A percentile compares a stretch with the other conserved stretches of the same genome.
These are phyloP conservation scores for Juglanconis sp. DNA, from an alignment of 2,329 filamentous ascomycete genomes.

Conservation along the genomic window DNA sequence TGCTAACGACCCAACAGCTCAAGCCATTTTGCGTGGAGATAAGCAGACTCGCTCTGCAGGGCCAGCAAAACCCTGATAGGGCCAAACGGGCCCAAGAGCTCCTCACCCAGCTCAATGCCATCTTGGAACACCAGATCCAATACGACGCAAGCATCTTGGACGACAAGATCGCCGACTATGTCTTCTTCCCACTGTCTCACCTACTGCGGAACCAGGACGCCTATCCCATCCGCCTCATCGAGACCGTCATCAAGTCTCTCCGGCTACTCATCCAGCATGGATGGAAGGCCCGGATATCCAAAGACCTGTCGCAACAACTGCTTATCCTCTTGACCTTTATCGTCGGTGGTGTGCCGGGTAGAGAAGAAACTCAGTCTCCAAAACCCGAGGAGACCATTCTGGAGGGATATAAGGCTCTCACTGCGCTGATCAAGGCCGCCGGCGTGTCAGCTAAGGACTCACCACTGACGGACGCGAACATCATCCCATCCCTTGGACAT, in stretches of 20 bases:
- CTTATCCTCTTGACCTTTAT: slow-evolving; percentile 81
- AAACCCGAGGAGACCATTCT: slow-evolving; percentile 71
- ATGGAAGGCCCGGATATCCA: slow-evolving; percentile 71
- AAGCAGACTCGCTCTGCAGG: slow-evolving; percentile 53
- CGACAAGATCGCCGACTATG: slow-evolving; percentile 84
- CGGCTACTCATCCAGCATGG: slow-evolving; percentile 70
- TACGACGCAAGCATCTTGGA: slow-evolving; percentile 58
- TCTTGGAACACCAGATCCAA: slow-evolving; percentile 44
- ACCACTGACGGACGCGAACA: slow-evolving; percentile 52
- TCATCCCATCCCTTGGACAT: slow-evolving; percentile 77
- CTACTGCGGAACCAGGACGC: slow-evolving; percentile 74
- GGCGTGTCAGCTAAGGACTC: slow-evolving; percentile 45
- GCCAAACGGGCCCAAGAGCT: slow-evolving; percentile 44
- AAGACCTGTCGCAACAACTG: slow-evolving; percentile 76
- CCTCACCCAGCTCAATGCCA: slow-evolving; percentile 40
- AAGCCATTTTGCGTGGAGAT: slow-evolving; percentile 61
- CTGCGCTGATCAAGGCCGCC: slow-evolving; percentile 61
- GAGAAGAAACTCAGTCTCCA: slow-evolving; percentile 40
- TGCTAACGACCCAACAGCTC: slow-evolving; percentile 40
- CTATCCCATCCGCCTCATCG: slow-evolving; percentile 69
- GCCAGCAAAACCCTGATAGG: slow-evolving; percentile 34
- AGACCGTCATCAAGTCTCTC: slow-evolving; percentile 74
- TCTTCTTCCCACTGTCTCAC: slow-evolving; percentile 88
- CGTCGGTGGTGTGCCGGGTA: slow-evolving; percentile 67
- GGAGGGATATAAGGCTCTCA: slow-evolving; percentile 68